Conservation (phyloP, 1,284 basidiomycete species). For the Trichosporon sp. region DNA sequence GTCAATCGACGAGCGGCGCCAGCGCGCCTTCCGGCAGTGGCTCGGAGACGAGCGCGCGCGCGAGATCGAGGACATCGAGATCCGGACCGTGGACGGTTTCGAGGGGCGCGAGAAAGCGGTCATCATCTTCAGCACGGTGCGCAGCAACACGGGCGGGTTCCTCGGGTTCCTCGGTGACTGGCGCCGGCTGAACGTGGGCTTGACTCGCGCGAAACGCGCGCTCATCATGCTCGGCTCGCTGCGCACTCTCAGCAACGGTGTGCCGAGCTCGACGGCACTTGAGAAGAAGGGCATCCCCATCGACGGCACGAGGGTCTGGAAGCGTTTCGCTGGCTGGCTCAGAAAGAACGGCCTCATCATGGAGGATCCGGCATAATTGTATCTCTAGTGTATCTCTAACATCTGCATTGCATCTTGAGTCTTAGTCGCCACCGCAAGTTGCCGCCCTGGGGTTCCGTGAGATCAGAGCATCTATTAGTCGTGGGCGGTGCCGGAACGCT, state of each 20-base stretch:
- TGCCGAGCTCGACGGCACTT: constrained; percentile 20
- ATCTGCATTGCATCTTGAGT: constrained; percentile 7
- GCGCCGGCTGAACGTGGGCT: constrained; percentile 77
- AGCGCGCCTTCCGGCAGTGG: constrained; percentile 55
- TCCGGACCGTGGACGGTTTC: constrained; percentile 88
- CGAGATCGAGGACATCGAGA: constrained; percentile 64
- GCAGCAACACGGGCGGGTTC: constrained; percentile 66
- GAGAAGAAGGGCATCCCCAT: constrained; percentile 28
- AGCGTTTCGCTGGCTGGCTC: constrained; percentile 34
- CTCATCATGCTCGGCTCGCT: constrained; percentile 76
- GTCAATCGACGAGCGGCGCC: constrained; percentile 35
- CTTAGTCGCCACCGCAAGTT: no score
- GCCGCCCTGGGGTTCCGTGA: no score
- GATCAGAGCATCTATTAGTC: no score
- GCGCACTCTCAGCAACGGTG: constrained; percentile 57
- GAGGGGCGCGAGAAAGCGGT: constrained; percentile 90
- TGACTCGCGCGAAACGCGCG: constrained; percentile 77
- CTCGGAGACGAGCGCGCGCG: constrained; percentile 63
- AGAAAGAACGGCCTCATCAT: constrained; percentile 29
- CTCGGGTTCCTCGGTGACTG: constrained; percentile 89
- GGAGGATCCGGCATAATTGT: constrained; percentile 17
- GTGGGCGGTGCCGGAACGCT: no score
- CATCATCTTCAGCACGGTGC: constrained; percentile 83
- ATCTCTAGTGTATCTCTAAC: background rate
- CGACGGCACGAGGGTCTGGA: constrained; percentile 41